A percentile compares a stretch with the other conserved stretches of the same genome.
Conservation (phyloP, 2,329 filamentous ascomycete species). For the Cordyceps tenuipes region DNA sequence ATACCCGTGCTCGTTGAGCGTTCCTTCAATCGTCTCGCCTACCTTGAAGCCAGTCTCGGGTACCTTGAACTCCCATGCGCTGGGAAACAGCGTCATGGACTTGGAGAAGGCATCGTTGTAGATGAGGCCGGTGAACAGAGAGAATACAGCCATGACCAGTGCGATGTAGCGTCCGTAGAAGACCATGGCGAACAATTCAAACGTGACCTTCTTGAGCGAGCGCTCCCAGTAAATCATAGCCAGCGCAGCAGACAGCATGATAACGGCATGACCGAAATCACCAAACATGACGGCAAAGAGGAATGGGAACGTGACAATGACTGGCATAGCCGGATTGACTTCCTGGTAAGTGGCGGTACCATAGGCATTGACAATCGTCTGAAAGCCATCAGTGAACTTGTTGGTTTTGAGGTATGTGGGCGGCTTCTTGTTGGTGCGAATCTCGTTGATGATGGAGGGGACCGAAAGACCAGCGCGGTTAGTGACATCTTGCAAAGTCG, state of each 20-base stretch:
- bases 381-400: conserved; percentile 96
- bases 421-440: conserved; percentile 92
- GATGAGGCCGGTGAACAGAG: conserved; percentile 91
- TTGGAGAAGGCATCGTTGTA: conserved; percentile 98
- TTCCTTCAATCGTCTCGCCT: conserved; percentile 55
- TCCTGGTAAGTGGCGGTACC: conserved; percentile 96
- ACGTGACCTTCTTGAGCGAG: conserved; percentile 79
- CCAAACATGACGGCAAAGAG: conserved; percentile 99
- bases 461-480: conserved; percentile 94
- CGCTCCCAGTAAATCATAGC: conserved; percentile 98
- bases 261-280: conserved; percentile 85
- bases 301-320: conserved; percentile 98
- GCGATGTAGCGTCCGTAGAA: conserved; percentile 99
- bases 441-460: conserved; percentile 96
- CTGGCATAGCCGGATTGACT: conserved; percentile 90
- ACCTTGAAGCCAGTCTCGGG: conserved; percentile 55
- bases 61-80: conserved; percentile 74
- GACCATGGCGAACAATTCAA: conserved; percentile 96
- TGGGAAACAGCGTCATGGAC: conserved; percentile 79
- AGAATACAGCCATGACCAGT: conserved; percentile 95
- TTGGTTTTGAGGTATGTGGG: conserved; percentile 97
- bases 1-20: conserved; percentile 60
- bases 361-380: conserved; percentile 98
- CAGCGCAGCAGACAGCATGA: conserved; percentile 75
- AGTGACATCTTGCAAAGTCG: conserved; percentile 92